Evolutionary conservation across 73 alveolate genomes (phyloP).

Genomic region (Symbiodinium pilosum): DNA sequence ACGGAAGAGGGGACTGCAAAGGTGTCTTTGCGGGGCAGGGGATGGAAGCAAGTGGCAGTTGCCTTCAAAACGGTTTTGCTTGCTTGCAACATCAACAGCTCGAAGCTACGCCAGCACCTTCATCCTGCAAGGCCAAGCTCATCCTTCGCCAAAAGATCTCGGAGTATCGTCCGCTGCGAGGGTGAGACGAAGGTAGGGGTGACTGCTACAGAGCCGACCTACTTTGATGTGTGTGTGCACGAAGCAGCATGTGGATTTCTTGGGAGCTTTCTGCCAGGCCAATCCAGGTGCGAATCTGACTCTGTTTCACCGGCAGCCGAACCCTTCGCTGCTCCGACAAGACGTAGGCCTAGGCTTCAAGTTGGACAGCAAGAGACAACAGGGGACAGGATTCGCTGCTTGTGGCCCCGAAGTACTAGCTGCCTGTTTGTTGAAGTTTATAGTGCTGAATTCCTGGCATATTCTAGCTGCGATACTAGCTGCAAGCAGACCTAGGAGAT

Average conservation of each 20-base stretch:
- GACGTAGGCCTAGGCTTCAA: neutral
- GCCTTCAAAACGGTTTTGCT: no score
- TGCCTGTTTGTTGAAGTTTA: no score
- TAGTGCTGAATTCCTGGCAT: no score
- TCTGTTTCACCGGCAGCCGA: conserved; percentile 1
- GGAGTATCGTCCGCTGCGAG: conserved; percentile 76
- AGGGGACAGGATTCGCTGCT: no score
- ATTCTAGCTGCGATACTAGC: neutral
- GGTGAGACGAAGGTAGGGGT: conserved; percentile 16
- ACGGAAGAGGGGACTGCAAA: neutral
- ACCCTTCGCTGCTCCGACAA: neutral
- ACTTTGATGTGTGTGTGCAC: neutral
- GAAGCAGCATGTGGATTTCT: no score
- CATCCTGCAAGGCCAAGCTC: conserved; percentile 37
- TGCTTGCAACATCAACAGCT: neutral
- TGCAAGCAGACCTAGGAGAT: neutral
- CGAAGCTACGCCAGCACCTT: no score
- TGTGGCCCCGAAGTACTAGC: no score
- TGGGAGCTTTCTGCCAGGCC: neutral
- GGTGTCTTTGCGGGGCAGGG: no score
- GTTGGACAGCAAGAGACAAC: neutral
- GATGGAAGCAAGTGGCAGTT: no score
- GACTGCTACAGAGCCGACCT: no score
- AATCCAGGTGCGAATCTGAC: neutral
- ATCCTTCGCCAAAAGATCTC: conserved; percentile 83